A percentile compares a stretch with the other conserved stretches of the same genome.
Evolutionary conservation across 257 asterid genomes (phyloP).

Genomic region (Capsicum baccatum): DNA sequence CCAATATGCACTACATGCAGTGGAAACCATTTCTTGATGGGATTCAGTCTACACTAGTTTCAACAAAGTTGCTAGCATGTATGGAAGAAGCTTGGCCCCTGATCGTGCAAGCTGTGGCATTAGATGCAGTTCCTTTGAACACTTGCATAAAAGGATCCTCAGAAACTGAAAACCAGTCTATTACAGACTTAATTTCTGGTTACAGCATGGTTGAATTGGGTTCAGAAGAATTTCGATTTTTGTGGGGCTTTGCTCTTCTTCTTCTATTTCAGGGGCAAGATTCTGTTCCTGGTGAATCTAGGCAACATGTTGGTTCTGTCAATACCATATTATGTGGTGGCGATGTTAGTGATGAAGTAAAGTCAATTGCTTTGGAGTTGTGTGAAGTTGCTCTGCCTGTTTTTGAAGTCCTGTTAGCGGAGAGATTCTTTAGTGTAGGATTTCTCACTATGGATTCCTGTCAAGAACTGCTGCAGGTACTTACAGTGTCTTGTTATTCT

Average conservation of each 20-base stretch:
- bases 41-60: constrained; percentile 76
- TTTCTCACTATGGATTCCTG: constrained; percentile 76
- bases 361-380: constrained; percentile 53
- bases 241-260: constrained; percentile 86
- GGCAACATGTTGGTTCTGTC: constrained; percentile 50
- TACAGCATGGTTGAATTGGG: constrained; percentile 83
- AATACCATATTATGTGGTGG: constrained; percentile 62
- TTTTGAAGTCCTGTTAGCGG: constrained; percentile 65
- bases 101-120: constrained; percentile 86
- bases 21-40: constrained; percentile 99
- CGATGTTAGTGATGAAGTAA: constrained; percentile 53
- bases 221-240: constrained; percentile 70
- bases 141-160: constrained; percentile 52
- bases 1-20: constrained; percentile 53
- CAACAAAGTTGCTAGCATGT: constrained; percentile 78
- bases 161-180: constrained; percentile 47
- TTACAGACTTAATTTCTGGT: constrained; percentile 65
- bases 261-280: constrained; percentile 85
- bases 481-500: constrained; percentile 21
- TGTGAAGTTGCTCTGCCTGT: constrained; percentile 61
- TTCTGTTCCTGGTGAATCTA: constrained; percentile 41
- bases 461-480: constrained; percentile 81
- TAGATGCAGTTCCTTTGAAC: constrained; percentile 86
- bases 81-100: constrained; percentile 98
- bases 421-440: constrained; percentile 71